Conservation (phyloP, 2,329 filamentous ascomycete species). For the Talaromyces sp. region DNA sequence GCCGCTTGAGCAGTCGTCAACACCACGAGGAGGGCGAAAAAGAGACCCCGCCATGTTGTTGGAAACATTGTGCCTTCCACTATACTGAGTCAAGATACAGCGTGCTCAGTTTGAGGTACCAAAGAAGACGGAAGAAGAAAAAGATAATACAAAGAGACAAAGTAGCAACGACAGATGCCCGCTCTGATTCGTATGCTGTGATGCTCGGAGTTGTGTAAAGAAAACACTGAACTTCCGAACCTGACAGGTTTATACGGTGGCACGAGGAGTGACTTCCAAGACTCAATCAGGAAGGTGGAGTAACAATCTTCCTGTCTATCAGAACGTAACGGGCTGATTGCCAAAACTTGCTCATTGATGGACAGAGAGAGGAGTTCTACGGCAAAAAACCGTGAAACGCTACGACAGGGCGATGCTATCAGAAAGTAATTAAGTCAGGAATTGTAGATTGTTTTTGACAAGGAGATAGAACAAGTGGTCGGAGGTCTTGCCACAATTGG, state of each 20-base stretch:
- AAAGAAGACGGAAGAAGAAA: not conserved
- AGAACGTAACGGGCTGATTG: not conserved
- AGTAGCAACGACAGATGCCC: not conserved
- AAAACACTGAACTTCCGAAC: not conserved
- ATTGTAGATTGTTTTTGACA: not conserved
- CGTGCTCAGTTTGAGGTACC: not conserved
- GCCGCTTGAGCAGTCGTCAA: not conserved
- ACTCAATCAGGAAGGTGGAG: not conserved
- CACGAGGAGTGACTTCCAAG: not conserved
- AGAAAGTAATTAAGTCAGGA: not conserved
- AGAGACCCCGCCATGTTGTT: conserved; percentile 4
- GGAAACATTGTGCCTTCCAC: conserved; percentile 9
- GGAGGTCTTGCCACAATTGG: not conserved
- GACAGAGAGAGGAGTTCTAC: not conserved
- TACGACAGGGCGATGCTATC: not conserved
- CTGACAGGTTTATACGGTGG: not conserved
- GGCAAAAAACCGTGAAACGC: not conserved
- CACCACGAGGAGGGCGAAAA: conserved; percentile 6
- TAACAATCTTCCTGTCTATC: not conserved
- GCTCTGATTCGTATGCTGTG: not conserved
- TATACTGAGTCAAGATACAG: not conserved
- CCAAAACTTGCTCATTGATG: not conserved
- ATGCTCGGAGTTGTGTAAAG: conserved; percentile 2
- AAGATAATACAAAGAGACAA: not conserved
- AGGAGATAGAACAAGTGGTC: not conserved